Evolutionary conservation across 1,284 basidiomycete genomes (phyloP), one percentile per base, ranked within the genome.

Genomic region (Mycena sp.): DNA sequence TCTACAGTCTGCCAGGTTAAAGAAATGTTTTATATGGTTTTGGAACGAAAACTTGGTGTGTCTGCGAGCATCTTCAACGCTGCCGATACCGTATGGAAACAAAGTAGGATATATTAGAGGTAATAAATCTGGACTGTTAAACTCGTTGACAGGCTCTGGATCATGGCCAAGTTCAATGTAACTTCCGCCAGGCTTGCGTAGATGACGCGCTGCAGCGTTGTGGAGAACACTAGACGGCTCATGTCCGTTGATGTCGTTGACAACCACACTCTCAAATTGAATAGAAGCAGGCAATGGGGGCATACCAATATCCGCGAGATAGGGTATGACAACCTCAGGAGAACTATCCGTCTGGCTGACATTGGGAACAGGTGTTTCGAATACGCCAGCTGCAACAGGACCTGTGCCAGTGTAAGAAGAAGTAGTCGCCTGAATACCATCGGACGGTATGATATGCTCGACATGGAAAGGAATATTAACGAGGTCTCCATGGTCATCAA

Each of bases 71-170:
- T 80, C 65, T 50, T 79, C 75, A 61, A 76, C 72, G 0, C 78
- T 79, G 5, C 79, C 78, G 11, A 76, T 63, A 3, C 80, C 77
- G 64, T 74, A 80, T 0, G 77, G 79, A 64, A 77, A 79, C 6
- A 79, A 61, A 21, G 73, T 75, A 0, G 76, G 76, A 65, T 76
- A 78, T 9, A 77, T 72, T 57, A 64, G 68, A 1, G 77, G 77
- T 53, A 80, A 73, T 2, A 80, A 44, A 5, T 45, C 9, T 0
- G 72, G 74, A 60, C 77, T 73, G 17, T 56, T 45, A 62, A 74
- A 78, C 61, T 77, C 75, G 61, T 76, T 75, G 0, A 69, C 69
- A 6, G 77, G 73, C 4, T 41, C 16, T 3, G 61, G 40, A 25
- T 63, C 71, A 67, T 79, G 76, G 7, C 68, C 67, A 16, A 79